Evolutionary conservation across 2,329 filamentous ascomycete species (phyloP), one percentile per base, ranked within the genome.

Genomic region (Lithohypha guttulata): DNA sequence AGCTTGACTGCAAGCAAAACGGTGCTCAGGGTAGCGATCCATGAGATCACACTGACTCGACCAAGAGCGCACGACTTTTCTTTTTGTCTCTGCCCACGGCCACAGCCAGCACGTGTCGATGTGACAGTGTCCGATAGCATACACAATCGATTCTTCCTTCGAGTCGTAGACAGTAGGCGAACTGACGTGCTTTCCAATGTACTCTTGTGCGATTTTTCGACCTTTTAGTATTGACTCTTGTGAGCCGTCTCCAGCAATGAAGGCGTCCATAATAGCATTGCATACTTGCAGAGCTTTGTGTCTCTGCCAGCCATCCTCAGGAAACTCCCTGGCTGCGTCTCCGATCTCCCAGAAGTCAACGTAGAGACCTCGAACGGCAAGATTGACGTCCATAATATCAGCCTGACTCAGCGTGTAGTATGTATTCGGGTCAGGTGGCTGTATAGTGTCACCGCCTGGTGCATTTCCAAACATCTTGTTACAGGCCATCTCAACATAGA

Each of bases 101-200:
- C 91, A 98, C 23, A 98, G 70, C 91, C 91, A 98, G 62, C 89
- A 95, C 19, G 82, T 93, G 62, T 96, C 91, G 50, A 98, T 98
- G 60, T 98, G 91, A 52, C 91, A 98, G 59, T 98, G 85, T 0
- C 91, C 91, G 49, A 96, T 89, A 23, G 78, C 89, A 52, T 77
- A 91, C 3, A 96, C 84, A 43, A 93, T 70, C 1, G 84, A 76
- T 22, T 81, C 70, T 18, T 79, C 79, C 46, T 77, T 79, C 34
- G 70, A 77, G 27, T 84, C 71, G 55, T 96, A 98, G 7, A 98
- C 85, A 48, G 84, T 77, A 38, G 81, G 70, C 4, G 84, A 87
- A 57, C 94, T 81, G 32, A 93, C 77, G 41, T 82, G 73, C 28
- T 82, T 68, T 1, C 91, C 89, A 9, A 96, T 63, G 53, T 93